phyloP scores from a whole-genome alignment of 1,139 yeast genomes.

The Ogataea hybrid region DNA sequence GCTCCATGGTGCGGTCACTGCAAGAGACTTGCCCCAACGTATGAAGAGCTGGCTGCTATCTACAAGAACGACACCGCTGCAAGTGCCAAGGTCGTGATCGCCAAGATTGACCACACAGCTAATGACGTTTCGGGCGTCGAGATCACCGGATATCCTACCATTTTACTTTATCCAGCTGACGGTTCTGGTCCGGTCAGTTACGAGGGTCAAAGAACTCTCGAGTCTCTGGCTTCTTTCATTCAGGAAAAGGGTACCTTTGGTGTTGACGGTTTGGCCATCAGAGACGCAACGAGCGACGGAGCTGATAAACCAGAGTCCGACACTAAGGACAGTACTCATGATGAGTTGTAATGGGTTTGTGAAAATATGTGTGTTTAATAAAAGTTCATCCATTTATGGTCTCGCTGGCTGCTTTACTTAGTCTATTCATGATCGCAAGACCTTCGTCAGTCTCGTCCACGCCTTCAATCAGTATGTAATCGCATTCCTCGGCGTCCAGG shows the following conservation, averaged over 20 bases:
- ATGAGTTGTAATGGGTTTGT: slow-evolving; percentile 26
- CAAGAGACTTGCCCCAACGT: slow-evolving; percentile 89
- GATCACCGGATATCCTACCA: slow-evolving; percentile 91
- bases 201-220: slow-evolving; percentile 73
- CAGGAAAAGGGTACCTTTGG: slow-evolving; percentile 43
- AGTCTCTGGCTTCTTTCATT: slow-evolving; percentile 67
- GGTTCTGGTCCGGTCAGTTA: slow-evolving; percentile 69
- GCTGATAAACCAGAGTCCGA: slow-evolving; percentile 9
- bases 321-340: slow-evolving; percentile 21
- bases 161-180: slow-evolving; percentile 91
- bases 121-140: slow-evolving; percentile 78
- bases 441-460: no score
- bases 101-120: slow-evolving; percentile 84
- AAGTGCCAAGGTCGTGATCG: slow-evolving; percentile 61
- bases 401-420: no score
- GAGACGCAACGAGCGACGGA: slow-evolving; percentile 17
- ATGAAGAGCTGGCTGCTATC: slow-evolving; percentile 79
- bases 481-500: slow-evolving; percentile 26
- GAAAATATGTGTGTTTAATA: background rate
- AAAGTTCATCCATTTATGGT: slow-evolving; percentile 4
- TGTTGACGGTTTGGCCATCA: slow-evolving; percentile 39
- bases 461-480: no score
- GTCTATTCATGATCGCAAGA: no score
- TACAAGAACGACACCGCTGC: slow-evolving; percentile 48
- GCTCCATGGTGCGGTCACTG: slow-evolving; percentile 99